Base-by-base conservation (phyloP, 1,139 yeast species). In the Hyphopichia buzzinii region DNA sequence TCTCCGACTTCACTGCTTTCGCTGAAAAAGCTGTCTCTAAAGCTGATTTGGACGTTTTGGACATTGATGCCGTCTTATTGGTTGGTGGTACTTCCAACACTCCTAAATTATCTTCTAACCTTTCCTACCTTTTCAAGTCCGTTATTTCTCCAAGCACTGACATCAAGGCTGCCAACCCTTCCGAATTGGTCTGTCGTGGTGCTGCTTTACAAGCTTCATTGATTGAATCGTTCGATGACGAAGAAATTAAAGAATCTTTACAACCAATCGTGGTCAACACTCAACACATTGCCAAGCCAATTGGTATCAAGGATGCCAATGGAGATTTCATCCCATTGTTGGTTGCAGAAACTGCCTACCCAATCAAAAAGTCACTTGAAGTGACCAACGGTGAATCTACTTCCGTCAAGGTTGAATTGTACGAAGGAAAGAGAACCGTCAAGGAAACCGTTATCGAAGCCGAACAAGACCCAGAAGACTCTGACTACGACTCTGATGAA, bases 161-260 rank as follows among this genome's bases (percentile, higher is more conserved):
- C 59, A 50, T 85, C 46, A 85, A 85, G 64, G 89, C 95, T 39
- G 58, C 84, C 43, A 81, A 84, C 70, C 97, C 99, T 43, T 80
- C 87, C 54, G 98, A 94, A 69, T 75, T 89, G 55, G 74, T 84
- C 48, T 83, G 95, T 48, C 84, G 95, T 59, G 99, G 99, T 67
- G 95, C 96, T 44, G 97, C 98, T 42, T 77, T 92, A 59, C 98
- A 94, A 74, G 98, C 97, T 35, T 80, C 96, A 29, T 72, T 94
- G 59, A 75, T 90, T 47, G 86, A 87, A 53, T 72, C 80, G 37
- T 88, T 84, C 52, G 97, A 90, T 55, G 87, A 77, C 41, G 94
- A 85, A 37, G 97, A 90, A 67, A 76, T 92, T 52, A 71, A 74
- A 38, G 96, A 89, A 64, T 84, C 95, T 42, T 73, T 84, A 51